Conservation (phyloP, 768 basidiomycete genomes). For the Tricholoma bakamatsutake region DNA sequence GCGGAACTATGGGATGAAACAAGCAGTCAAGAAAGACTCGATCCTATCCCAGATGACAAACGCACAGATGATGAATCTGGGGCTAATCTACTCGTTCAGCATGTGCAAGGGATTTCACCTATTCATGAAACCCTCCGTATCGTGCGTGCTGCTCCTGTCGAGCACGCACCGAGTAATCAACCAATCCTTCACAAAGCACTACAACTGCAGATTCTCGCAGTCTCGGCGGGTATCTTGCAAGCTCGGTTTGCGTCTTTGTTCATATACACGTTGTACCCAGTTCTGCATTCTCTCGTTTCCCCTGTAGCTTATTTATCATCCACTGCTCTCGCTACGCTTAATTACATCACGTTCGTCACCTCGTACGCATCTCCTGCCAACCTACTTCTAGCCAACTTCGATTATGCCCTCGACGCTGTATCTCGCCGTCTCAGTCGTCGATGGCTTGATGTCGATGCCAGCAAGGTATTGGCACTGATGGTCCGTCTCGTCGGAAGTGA, state of each 20-base stretch:
- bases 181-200: slow-evolving; percentile 63
- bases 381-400: slow-evolving; percentile 89
- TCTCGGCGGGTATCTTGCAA: slow-evolving; percentile 66
- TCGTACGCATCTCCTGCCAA: slow-evolving; percentile 90
- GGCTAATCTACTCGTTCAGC: slow-evolving; percentile 42
- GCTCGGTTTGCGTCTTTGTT: slow-evolving; percentile 68
- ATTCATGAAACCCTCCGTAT: slow-evolving; percentile 57
- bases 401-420: slow-evolving; percentile 90
- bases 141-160: slow-evolving; percentile 26
- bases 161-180: slow-evolving; percentile 33
- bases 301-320: slow-evolving; percentile 58
- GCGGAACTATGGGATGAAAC: slow-evolving; percentile 66
- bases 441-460: slow-evolving; percentile 83
- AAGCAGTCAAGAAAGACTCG: slow-evolving; percentile 11
- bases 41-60: slow-evolving; percentile 9
- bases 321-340: slow-evolving; percentile 71
- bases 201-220: slow-evolving; percentile 69
- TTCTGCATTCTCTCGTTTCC: slow-evolving; percentile 83
- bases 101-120: slow-evolving; percentile 57
- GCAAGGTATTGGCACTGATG: slow-evolving; percentile 81
- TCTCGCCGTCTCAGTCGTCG: slow-evolving; percentile 75
- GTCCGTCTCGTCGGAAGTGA: slow-evolving; percentile 82
- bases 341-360: slow-evolving; percentile 62
- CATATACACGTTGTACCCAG: slow-evolving; percentile 75
- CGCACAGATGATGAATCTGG: slow-evolving; percentile 27